phyloP scores from a whole-genome alignment of 202 grass and related monocot species.

The Setaria viridis region DNA sequence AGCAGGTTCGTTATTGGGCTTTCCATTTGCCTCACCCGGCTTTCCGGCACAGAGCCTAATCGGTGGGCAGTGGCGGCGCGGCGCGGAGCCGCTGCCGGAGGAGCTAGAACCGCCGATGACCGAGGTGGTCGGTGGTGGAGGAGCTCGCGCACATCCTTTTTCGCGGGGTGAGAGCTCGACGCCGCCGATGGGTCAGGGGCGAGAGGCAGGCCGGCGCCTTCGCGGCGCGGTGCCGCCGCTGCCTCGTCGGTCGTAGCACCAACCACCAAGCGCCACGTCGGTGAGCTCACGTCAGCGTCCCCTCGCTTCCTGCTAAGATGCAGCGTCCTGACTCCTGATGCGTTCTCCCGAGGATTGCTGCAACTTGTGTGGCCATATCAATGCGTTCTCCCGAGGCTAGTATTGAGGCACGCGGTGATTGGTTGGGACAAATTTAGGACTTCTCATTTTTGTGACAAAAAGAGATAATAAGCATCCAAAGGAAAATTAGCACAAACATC shows the following conservation, averaged over 20 bases:
- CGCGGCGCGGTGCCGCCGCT: slow-evolving; percentile 41
- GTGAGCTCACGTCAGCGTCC: slow-evolving; percentile 36
- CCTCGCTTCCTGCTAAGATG: not conserved
- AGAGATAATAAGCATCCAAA: not conserved
- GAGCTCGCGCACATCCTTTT: slow-evolving; percentile 58
- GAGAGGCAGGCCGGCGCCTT: slow-evolving; percentile 58
- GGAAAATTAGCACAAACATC: not conserved
- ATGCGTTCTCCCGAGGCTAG: not conserved
- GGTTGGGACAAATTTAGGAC: not conserved
- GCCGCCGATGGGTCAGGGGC: slow-evolving; percentile 51
- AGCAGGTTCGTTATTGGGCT: not conserved
- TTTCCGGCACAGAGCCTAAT: not conserved
- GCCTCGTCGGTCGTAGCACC: slow-evolving; percentile 54
- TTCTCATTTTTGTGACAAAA: slow-evolving; percentile 7
- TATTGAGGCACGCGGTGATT: not conserved
- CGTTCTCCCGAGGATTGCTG: not conserved
- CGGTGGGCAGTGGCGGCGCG: not conserved
- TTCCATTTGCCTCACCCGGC: not conserved
- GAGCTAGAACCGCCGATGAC: slow-evolving; percentile 38
- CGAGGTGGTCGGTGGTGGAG: slow-evolving; percentile 43
- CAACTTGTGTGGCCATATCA: not conserved
- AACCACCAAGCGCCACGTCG: slow-evolving; percentile 66
- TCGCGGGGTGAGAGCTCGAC: slow-evolving; percentile 46
- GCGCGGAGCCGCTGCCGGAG: slow-evolving; percentile 20
- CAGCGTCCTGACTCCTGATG: not conserved